Conservation (phyloP, 1,284 basidiomycete genomes). For the Xerocomus tenax region DNA sequence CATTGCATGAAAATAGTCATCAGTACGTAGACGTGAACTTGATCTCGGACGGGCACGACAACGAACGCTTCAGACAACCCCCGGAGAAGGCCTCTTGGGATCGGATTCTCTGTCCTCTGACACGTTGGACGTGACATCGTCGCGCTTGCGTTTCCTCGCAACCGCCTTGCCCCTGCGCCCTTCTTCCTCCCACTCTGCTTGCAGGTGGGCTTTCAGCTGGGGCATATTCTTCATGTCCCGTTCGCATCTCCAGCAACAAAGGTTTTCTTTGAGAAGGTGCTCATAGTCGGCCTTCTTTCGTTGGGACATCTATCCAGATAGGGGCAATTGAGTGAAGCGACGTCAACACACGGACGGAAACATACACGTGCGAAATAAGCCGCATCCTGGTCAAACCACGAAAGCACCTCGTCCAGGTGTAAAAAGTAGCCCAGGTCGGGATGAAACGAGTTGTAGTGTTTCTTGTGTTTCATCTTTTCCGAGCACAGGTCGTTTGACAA, state of each 20-base stretch:
- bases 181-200: constrained; percentile 51
- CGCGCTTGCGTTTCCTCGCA: constrained; percentile 31
- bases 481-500: constrained; percentile 78
- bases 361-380: constrained; percentile 47
- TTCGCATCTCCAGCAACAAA: constrained; percentile 65
- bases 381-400: constrained; percentile 61
- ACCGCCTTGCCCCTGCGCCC: constrained; percentile 34
- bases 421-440: constrained; percentile 84
- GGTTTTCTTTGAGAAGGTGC: constrained; percentile 53
- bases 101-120: constrained; percentile 10
- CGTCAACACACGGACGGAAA: constrained; percentile 8
- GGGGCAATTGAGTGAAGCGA: neutral
- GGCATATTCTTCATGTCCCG: constrained; percentile 65
- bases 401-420: constrained; percentile 63
- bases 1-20: constrained; percentile 1
- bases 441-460: constrained; percentile 92
- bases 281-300: constrained; percentile 52
- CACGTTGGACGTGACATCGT: constrained; percentile 5
- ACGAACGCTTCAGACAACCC: constrained; percentile 7
- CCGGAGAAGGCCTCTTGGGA: constrained; percentile 12
- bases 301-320: constrained; percentile 40
- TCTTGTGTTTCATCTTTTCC: constrained; percentile 76
- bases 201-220: constrained; percentile 63
- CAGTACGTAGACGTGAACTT: neutral
- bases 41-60: neutral